phyloP scores from a whole-genome alignment of 371 early-diverging fungal genomes.

The Mortierella polycephala region DNA sequence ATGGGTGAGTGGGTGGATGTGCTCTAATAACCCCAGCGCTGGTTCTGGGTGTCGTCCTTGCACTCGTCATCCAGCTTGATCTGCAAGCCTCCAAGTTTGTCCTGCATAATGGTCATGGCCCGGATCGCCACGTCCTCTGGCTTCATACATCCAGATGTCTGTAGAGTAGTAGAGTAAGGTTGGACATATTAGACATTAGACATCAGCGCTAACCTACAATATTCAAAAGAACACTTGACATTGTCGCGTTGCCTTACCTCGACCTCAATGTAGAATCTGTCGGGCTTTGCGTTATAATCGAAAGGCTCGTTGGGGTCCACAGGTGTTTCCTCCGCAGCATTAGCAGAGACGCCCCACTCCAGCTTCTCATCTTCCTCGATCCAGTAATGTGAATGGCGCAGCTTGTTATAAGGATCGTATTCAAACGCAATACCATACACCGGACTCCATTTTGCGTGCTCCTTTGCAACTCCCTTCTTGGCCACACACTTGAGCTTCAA shows the following conservation, averaged over 20 bases:
- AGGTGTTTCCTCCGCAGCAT: slow-evolving; percentile 76
- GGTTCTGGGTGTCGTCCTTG: slow-evolving; percentile 30
- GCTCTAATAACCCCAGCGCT: slow-evolving; percentile 52
- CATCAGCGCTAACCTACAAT: not conserved
- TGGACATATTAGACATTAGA: not conserved
- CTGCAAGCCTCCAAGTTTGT: slow-evolving; percentile 83
- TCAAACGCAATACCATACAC: slow-evolving; percentile 94
- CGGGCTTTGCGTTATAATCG: slow-evolving; percentile 88
- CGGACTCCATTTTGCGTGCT: slow-evolving; percentile 99
- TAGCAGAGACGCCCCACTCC: slow-evolving; percentile 83
- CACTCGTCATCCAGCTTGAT: slow-evolving; percentile 79
- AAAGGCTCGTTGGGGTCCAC: slow-evolving; percentile 75
- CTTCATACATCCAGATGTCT: slow-evolving; percentile 88
- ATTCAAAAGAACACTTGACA: not conserved
- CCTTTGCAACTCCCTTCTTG: slow-evolving; percentile 96
- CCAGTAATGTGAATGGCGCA: slow-evolving; percentile 96
- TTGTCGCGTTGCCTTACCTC: slow-evolving; percentile 66
- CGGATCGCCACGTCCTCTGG: slow-evolving; percentile 88
- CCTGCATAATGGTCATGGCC: slow-evolving; percentile 85
- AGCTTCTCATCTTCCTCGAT: slow-evolving; percentile 85
- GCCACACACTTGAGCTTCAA: slow-evolving; percentile 89
- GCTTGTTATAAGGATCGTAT: slow-evolving; percentile 97
- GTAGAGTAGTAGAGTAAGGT: not conserved
- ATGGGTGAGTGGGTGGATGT: not conserved
- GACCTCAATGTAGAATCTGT: slow-evolving; percentile 88